A percentile compares a stretch with the other conserved stretches of the same genome.
Evolutionary conservation across 495 filamentous ascomycete genomes (phyloP).

Genomic region (Geoglossum glabrum): DNA sequence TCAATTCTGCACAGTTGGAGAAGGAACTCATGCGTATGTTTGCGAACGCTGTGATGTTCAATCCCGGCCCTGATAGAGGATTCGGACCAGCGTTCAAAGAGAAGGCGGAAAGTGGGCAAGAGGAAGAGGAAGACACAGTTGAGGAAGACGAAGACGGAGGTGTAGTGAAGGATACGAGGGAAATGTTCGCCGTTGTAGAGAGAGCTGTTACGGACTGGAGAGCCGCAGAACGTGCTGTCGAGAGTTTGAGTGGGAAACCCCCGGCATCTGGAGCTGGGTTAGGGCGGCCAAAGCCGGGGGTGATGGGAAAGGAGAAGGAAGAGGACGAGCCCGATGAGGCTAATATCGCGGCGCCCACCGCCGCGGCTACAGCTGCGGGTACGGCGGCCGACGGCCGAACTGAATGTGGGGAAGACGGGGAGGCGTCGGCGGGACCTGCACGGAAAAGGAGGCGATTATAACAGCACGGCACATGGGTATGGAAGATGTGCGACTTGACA

Average conservation of each 20-base stretch:
- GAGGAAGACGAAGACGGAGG: conserved; percentile 48
- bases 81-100: conserved; percentile 40
- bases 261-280: neutral
- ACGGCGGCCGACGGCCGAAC: neutral
- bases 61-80: conserved; percentile 49
- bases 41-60: conserved; percentile 95
- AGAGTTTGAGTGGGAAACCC: conserved; percentile 5
- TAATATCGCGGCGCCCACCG: neutral
- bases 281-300: neutral
- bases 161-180: conserved; percentile 59
- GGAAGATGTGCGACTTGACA: neutral
- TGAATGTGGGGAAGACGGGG: neutral
- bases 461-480: no score
- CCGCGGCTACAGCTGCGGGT: neutral
- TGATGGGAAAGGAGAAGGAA: neutral
- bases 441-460: neutral
- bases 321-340: neutral
- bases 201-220: conserved; percentile 38
- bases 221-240: conserved; percentile 27
- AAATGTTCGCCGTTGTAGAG: conserved; percentile 69
- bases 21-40: conserved; percentile 96
- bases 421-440: neutral
- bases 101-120: conserved; percentile 15
- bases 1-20: conserved; percentile 87
- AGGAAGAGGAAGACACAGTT: conserved; percentile 26